Evolutionary conservation across 1,284 basidiomycete species (phyloP).

Genomic region (Caloboletus firmus): DNA sequence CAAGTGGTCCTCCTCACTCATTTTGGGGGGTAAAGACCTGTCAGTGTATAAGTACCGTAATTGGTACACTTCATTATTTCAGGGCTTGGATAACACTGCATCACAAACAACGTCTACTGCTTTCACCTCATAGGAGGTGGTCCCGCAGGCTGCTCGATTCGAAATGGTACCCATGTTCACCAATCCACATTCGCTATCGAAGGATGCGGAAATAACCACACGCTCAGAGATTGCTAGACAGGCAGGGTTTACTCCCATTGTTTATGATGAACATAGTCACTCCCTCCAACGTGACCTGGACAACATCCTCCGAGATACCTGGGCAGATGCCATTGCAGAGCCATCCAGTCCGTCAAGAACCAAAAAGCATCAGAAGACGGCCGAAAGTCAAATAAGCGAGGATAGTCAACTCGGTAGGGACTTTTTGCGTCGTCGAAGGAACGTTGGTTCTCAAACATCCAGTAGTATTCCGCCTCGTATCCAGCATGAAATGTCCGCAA

Average conservation of each 20-base stretch:
- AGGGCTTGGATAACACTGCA: constrained; percentile 21
- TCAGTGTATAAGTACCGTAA: neutral
- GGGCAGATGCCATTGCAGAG: constrained; percentile 13
- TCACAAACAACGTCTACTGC: constrained; percentile 16
- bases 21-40: neutral
- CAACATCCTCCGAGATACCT: constrained; percentile 21
- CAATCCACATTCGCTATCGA: constrained; percentile 29
- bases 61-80: too few species aligned
- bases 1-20: constrained; percentile 47
- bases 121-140: neutral
- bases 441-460: neutral
- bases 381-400: neutral
- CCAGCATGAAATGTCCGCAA: constrained; percentile 34
- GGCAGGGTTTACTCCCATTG: neutral
- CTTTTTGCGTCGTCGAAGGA: neutral
- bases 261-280: constrained; percentile 9
- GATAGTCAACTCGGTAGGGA: constrained; percentile 8
- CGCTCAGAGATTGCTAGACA: constrained; percentile 28
- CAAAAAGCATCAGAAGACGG: neutral
- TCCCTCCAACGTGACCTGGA: constrained; percentile 25
- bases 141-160: neutral
- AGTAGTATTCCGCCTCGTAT: constrained; percentile 35
- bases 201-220: constrained; percentile 24
- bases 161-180: constrained; percentile 30
- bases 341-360: neutral